Evolutionary conservation across 805 yeast species (phyloP), one percentile per base, ranked within the genome.

Genomic region (Suhomyces prunicola): DNA sequence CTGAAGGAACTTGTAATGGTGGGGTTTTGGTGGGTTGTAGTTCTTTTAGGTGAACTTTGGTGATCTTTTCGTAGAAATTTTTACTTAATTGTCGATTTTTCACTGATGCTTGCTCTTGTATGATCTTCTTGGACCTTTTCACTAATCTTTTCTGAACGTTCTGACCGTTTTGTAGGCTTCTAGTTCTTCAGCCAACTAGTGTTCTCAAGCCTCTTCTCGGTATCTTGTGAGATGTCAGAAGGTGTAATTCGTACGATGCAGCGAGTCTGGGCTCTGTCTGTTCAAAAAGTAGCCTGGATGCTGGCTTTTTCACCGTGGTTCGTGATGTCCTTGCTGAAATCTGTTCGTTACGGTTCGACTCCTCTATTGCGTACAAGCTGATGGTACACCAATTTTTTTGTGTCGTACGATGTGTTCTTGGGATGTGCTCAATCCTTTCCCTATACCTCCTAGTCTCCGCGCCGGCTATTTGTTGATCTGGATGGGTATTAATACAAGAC

Each of bases 401-500:
- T 39, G 24, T 39, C 24, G 42, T 39, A 19, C 24, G 19, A 17
- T 17, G 24, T 39, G 24, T 19, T 19, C 24, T 39, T 9, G 23
- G n/a, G 9, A 39, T 39, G 24, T 39, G 17, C 42, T 39, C 42
- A 39, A 39, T 39, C 36, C n/a, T 39, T 13, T 39, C 42, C 42
- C 23, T 39, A 9, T 39, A 39, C 6, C 42, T 39, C 42, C 42
- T 39, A 39, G 23, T 39, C 42, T 17, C 23, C 24, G 13, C 42
- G 42, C 42, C 24, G 24, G 42, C 42, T 39, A 17, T 39, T 39
- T 19, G 42, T 39, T 39, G 42, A 39, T 39, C 42, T 39, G 42
- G 42, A 17, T 39, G 49, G 49, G 49, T 47, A 47, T 47, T 47
- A 47, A 47, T 47, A 47, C 26, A 36, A 46, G 24, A 44, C 35